Base-by-base conservation (phyloP, 2,329 filamentous ascomycete genomes). In the Karstenula rhodostoma region DNA sequence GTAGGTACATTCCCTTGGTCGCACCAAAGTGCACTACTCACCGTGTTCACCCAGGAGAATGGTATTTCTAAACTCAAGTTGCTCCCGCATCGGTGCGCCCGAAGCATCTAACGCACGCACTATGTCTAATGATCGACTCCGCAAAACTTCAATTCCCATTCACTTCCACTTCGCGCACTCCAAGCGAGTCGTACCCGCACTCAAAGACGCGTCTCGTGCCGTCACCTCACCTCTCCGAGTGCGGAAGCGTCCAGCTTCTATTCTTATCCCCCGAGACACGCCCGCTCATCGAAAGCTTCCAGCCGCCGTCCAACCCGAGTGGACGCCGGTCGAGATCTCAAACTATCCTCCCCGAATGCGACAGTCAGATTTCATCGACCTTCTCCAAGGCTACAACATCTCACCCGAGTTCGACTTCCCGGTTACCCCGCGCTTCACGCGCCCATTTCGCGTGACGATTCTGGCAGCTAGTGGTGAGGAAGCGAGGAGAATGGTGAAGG, bases 251-350 rank as follows among this genome's bases (percentile, higher is more conserved):
- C 42, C 40, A 8, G 9, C 52, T 19, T 37, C 52, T 9, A 53
- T 53, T 23, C 4, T 42, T 8, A 29, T 53, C 12, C 50, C 35
- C 9, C 22, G 42, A 17, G 32, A 43, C 15, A 46, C 52, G 10
- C 27, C 42, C 9, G 42, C 7, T 29, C 40, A 25, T 19, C 52
- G 19, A 15, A 35, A 13, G 12, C 52, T 46, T 22, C 40, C 52
- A 2, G 35, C 42, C 19, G 52, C 15, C 1, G 29, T 35, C 3
- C 52, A 33, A 19, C 40, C 19, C 2, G 27, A 46, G 29, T 59
- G 63, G 48, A 42, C 40, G 25, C 56, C 59, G 4, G 54, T 67
- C 29, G 65, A 65, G 37, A 50, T 67, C 10, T 60, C 65, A 8
- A 62, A 62, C 19, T 67, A 62, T 32, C 35, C 65, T 6, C 59